Percentiles rank a stretch among this genome's conserved stretches.
Conservation (phyloP, 2,329 filamentous ascomycete genomes). For the Arthrocladium fulminans region DNA sequence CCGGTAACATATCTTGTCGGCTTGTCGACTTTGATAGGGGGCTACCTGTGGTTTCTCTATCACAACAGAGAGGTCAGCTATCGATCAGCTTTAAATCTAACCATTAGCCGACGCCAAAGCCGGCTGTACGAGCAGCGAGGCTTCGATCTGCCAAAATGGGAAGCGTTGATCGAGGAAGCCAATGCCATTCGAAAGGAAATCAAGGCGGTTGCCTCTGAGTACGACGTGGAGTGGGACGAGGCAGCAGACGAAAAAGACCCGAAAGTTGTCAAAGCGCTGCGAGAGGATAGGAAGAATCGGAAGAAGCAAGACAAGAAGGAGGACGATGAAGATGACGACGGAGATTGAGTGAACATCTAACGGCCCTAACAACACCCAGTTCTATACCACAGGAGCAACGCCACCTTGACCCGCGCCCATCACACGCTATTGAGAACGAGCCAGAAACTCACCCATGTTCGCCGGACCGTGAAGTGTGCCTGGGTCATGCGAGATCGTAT, state of each 20-base stretch:
- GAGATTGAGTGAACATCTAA: conserved; percentile 13
- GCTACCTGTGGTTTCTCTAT: conserved; percentile 89
- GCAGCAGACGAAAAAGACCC: conserved; percentile 61
- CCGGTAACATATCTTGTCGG: conserved; percentile 83
- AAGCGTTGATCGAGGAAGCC: conserved; percentile 66
- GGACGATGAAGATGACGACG: conserved; percentile 29
- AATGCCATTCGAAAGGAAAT: conserved; percentile 72
- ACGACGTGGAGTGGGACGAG: conserved; percentile 86
- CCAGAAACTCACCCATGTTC: neutral
- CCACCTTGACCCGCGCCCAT: neutral
- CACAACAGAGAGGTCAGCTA: conserved; percentile 86
- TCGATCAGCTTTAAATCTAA: conserved; percentile 76
- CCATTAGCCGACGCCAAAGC: conserved; percentile 67
- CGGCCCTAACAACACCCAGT: neutral
- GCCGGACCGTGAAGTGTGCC: neutral
- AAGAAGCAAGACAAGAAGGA: conserved; percentile 27
- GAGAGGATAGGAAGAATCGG: conserved; percentile 39
- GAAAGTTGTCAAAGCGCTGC: conserved; percentile 44
- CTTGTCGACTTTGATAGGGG: conserved; percentile 76
- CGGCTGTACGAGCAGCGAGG: conserved; percentile 66
- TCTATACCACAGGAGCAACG: neutral
- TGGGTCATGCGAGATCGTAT: neutral
- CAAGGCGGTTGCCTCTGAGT: conserved; percentile 70
- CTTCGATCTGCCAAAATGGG: conserved; percentile 70
- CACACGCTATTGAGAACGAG: neutral